Evolutionary conservation across 495 filamentous ascomycete species (phyloP), one percentile per base, ranked within the genome.

Genomic region (Sabuloglossum arenarium): DNA sequence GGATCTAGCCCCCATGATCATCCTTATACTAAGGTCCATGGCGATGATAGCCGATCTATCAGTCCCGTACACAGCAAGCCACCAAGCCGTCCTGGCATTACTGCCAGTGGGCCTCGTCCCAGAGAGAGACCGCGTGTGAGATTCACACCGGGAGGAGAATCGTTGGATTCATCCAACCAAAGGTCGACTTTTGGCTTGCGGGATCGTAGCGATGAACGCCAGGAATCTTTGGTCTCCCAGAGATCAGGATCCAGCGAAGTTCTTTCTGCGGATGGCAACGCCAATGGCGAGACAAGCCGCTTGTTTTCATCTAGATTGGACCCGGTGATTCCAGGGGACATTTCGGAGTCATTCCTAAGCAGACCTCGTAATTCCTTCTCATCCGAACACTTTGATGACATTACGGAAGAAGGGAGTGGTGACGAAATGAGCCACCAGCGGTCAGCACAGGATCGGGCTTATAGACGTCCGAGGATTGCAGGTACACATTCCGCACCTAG

Each of bases 401-500:
- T 51, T 23, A 8, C 46, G 19, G 46, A 51, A 51, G 46, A 51
- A 51, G 19, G 8, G 8, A 28, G 8, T 51, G 46, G 19, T 51
- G 46, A 51, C 19, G 46, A 28, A 12, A 51, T 8, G 46, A 51
- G 12, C 46, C 19, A 23, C 19, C 25, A 21, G 25, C 19, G 12
- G 19, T 59, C 54, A 12, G 63, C 63, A 34, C 63, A 59, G 11
- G 30, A 62, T 23, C 55, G 63, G 29, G 63, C 60, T 1, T 55
- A 64, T 56, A 57, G 60, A 2, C 58, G 64, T 21, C 61, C 63
- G 6, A 46, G 54, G 31, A 54, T 56, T 37, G 59, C 64, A 25
- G 63, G 62, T 10, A 65, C 54, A 32, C 53, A 56, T 24, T 65
- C 63, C 14, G 63, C 62, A 3, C 63, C 63, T 31, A 60, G 63